Conservation (phyloP, 2,329 filamentous ascomycete genomes). For the Madurella fahalii region DNA sequence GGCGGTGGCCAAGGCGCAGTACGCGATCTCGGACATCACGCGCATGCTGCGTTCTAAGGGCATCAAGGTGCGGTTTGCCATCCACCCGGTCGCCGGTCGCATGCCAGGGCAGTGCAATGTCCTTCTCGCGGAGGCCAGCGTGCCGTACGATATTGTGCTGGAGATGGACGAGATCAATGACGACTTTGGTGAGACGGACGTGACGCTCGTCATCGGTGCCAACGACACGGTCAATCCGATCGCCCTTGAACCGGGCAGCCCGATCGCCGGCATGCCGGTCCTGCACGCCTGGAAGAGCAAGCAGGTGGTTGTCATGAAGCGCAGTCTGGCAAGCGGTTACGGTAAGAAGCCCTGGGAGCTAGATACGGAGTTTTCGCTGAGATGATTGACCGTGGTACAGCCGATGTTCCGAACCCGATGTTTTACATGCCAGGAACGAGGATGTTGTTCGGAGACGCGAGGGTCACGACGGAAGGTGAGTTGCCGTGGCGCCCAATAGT, state of each 20-base stretch:
- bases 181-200: conserved; percentile 79
- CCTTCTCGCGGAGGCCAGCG: conserved; percentile 78
- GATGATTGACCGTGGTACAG: conserved; percentile 36
- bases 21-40: conserved; percentile 81
- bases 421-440: conserved; percentile 86
- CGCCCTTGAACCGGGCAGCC: conserved; percentile 74
- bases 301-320: conserved; percentile 89
- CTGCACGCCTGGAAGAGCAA: conserved; percentile 93
- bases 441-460: conserved; percentile 91
- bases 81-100: conserved; percentile 83
- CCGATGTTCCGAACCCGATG: conserved; percentile 90
- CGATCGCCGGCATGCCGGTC: conserved; percentile 90
- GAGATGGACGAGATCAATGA: conserved; percentile 98
- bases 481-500: conserved; percentile 1
- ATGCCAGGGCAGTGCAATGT: conserved; percentile 96
- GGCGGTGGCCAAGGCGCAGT: conserved; percentile 91
- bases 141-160: conserved; percentile 86
- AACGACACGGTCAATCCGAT: conserved; percentile 94
- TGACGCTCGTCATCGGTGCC: conserved; percentile 84
- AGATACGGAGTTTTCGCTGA: too few relatives aligned
- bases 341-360: conserved; percentile 46
- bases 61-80: conserved; percentile 80
- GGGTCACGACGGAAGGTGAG: conserved; percentile 73
- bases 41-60: conserved; percentile 67
- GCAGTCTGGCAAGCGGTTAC: conserved; percentile 83